Conservation (phyloP, 352 stramenopile species). For the Sclerospora graminicola region DNA sequence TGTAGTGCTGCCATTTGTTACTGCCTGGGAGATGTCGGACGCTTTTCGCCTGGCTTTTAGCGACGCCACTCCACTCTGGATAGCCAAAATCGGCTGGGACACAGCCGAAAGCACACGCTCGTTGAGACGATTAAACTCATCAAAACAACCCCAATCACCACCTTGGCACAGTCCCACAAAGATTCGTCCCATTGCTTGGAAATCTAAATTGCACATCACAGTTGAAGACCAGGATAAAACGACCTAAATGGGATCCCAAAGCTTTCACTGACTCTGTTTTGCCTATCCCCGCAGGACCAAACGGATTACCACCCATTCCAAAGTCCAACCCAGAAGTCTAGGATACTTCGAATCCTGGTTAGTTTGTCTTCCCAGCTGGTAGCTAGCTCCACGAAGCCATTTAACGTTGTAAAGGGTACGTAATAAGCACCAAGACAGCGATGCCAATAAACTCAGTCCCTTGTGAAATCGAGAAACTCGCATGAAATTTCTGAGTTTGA, state of each 20-base stretch:
- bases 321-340: no score
- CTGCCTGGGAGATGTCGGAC: constrained; percentile 15
- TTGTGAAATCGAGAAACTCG: no score
- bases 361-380: no score
- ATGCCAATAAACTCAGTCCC: no score
- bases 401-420: no score
- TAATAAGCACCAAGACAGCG: no score
- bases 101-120: constrained; percentile 99
- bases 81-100: constrained; percentile 99
- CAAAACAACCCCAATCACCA: constrained; percentile 99
- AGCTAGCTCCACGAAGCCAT: no score
- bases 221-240: constrained; percentile 99
- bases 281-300: constrained; percentile 98
- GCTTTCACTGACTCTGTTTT: constrained; percentile 99
- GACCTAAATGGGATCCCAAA: constrained; percentile 96
- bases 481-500: no score
- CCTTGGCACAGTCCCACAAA: constrained; percentile 99
- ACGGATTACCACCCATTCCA: constrained; percentile 97
- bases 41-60: constrained; percentile 61
- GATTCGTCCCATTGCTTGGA: constrained; percentile 98
- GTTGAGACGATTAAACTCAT: constrained; percentile 99
- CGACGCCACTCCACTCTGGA: constrained; percentile 95
- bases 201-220: constrained; percentile 99
- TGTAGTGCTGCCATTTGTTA: constrained; percentile 19
- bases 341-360: no score